Evolutionary conservation across 2,329 filamentous ascomycete genomes (phyloP), one percentile per base, ranked within the genome.

Genomic region (Orbilia oligospora): DNA sequence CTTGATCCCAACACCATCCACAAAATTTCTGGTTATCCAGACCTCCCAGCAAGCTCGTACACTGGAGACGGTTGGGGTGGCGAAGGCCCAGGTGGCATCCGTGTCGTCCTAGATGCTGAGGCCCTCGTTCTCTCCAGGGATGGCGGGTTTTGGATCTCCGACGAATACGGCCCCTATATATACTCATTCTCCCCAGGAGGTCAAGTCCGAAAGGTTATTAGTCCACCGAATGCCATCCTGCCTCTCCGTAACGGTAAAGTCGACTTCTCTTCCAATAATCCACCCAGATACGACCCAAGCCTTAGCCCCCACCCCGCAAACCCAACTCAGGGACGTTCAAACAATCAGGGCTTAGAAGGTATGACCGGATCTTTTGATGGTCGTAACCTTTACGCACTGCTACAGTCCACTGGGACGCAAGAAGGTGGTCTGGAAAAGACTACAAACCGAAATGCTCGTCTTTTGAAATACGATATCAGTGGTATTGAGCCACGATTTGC

Each of bases 291-390:
- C 82, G 83, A 89, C 66, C 85, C 86, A 0, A 83, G 86, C 14
- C 82, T 86, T 16, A 82, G 84, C 9, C 86, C 89, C 1, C 84
- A 83, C 1, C 91, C 91, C 0, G 86, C 85, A 14, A 86, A 91
- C 80, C 89, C 90, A 0, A 86, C 87, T 0, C 87, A 87, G 0
- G 91, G 91, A 12, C 88, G 91, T 20, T 86, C 87, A 69, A 93
- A 93, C 83, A 93, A 93, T 83, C 91, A 92, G 83, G 91, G 91
- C n/a, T 89, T 93, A 61, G 91, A 93, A 83, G 91, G 89, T 0
- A 84, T 93, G 61, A 91, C 90, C 0, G 84, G 88, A n/a, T 89
- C 88, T 2, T 85, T 87, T 0, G 89, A 91, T 80, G 90, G 90
- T 9, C 89, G 88, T 78, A 88, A 86, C 1, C 85, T 93, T 10